Base-by-base conservation (phyloP, 2,329 filamentous ascomycete species). In the Karstenula rhodostoma region DNA sequence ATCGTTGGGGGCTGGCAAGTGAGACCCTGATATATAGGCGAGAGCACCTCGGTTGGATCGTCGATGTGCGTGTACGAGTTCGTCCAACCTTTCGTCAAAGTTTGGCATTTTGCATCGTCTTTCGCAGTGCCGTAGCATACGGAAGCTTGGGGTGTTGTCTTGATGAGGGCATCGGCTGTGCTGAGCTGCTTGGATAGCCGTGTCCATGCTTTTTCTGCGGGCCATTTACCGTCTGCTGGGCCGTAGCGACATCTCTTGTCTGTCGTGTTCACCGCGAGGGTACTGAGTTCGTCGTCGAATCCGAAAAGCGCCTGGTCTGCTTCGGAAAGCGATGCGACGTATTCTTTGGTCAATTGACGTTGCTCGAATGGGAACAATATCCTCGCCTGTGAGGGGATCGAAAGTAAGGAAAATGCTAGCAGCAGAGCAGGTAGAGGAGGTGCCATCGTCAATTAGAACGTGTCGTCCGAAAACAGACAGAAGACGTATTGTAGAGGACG, bases 11-110 rank as follows among this genome's bases (percentile, higher is more conserved):
- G 72, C 47, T 66, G 61, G 35, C 71, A 74, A 15, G 72, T 74
- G 4, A 70, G 56, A 8, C 72, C 72, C 58, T 73, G 68, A 32
- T 63, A 72, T n/a, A 73, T 60, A 2, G 70, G 72, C 46, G 68
- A 73, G 9, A 73, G 58, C 12, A 71, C 57, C 43, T 71, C 68
- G 2, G 64, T 67, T 15, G 71, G 71, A 32, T 74, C 70, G 35
- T 71, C 65, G 8, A 70, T 65, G 53, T 70, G 67, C 17, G 61
- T 65, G 15, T 68, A 65, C 1, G 67, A 62, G 52, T 63, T 67
- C 1, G 35, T 64, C 67, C 67, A 73, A 22, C 62, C 67, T 44
- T 49, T 60, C 6, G 67, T 63, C 25, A 73, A 35, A 13, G 62
- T 46, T 42, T 68, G 60, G 46, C 70, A 73, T 23, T 67, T 63